Base-by-base conservation (phyloP, 1,139 yeast genomes). In the Lodderomyces elongisporus region DNA sequence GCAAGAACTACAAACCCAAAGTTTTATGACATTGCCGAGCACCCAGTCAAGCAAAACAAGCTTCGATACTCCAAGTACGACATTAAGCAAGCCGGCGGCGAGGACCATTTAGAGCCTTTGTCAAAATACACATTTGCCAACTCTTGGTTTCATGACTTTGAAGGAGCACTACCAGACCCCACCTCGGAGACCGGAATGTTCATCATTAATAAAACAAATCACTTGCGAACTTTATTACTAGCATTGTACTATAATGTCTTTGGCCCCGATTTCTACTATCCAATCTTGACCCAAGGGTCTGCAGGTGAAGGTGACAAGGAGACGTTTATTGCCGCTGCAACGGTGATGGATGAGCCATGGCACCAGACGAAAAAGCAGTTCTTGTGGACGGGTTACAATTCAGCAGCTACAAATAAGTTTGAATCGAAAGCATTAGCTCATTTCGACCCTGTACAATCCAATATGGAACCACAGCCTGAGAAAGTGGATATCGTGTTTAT, bases 241-340 rank as follows among this genome's bases (percentile, higher is more conserved):
- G 62, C 78, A 3, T 54, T 78, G 21, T 79, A 77, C 52, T 77
- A 78, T 47, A 78, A 78, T 49, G 60, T 76, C 3, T 74, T 62
- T 53, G 85, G 85, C 0, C 81, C 82, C 7, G 50, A 70, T 25
- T 64, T 60, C 44, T 79, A 76, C 49, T 78, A 78, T 46, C 79
- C 83, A 3, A 51, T 79, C 36, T 55, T 78, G 43, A 70, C 83
- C 0, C 85, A 77, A 52, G 84, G 85, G 5, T 67, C 79, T 10
- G 83, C 84, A 1, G 85, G 85, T 17, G 83, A 79, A 54, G 85
- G 85, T 31, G 85, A 79, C 45, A 79, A 78, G 51, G 85, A 79
- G 44, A 77, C 85, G 0, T 78, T 77, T 42, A 69, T 78, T 17
- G 79, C 81, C 2, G 82, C 85, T 1, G 82, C 84, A 0, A 66